Base-by-base conservation (phyloP, 1,139 yeast species). In the Yamadazyma atlantica region DNA sequence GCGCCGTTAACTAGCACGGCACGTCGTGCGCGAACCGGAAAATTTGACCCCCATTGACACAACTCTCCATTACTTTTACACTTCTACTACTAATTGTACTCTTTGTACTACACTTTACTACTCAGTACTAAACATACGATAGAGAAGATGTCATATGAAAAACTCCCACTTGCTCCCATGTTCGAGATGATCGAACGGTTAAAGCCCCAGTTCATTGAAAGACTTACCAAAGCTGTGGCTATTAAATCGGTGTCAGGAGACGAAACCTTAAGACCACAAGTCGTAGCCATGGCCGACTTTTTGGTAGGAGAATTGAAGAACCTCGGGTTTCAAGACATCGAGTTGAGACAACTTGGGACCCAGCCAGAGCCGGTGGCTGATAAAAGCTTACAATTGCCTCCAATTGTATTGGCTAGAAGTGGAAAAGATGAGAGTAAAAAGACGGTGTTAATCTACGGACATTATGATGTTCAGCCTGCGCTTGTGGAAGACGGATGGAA, bases 401-500 rank as follows among this genome's bases (percentile, higher is more conserved):
- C 98, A 10, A 83, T 92, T 46, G 89, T 94, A 18, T 76, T 92
- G 48, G 95, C 92, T 29, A 80, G 95, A 55, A 84, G 77, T 54
- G 98, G 98, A 35, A 60, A 62, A 31, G 95, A 90, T 59, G 82
- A 95, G 29, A 48, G 61, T 27, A 85, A 86, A 71, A 90, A 89
- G 66, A 92, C 89, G 19, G 85, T 94, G 31, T 76, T 94, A 51
- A 83, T 94, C 35, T 92, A 92, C 60, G 98, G 97, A 27, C 98
- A 92, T 63, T 90, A 90, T 65, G 98, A 92, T 55, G 99, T 92
- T 44, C 99, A 92, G 69, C 99, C 99, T 7, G 99, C 99, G 13
- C 67, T 76, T 35, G 55, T 72, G 45, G 96, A 86, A 53, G 98
- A 92, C 58, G 98, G 99, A 24, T 92, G 99, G 99, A 70, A 74